A percentile compares a stretch with the other conserved stretches of the same genome.
phyloP scores from a whole-genome alignment of 75 land plant genomes.

The Ceratopteris richardii region DNA sequence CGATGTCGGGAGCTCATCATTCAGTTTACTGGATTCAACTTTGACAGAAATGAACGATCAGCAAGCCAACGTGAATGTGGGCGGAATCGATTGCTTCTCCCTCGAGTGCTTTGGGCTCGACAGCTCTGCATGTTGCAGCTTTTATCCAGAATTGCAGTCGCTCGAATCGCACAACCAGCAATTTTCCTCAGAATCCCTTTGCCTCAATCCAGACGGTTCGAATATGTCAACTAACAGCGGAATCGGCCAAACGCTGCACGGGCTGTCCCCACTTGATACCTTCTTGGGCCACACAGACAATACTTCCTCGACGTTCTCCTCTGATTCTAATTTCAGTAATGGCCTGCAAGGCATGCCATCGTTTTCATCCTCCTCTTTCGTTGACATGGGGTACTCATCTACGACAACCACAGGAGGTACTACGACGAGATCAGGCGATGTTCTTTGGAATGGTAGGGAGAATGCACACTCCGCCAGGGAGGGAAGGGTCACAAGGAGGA shows the following conservation, averaged over 20 bases:
- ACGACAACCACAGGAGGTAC: background rate
- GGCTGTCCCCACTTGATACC: slow-evolving; percentile 2
- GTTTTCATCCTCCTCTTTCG: background rate
- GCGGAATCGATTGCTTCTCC: background rate
- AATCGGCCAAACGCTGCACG: slow-evolving; percentile 3
- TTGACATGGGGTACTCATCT: background rate
- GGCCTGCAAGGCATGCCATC: slow-evolving; percentile 1
- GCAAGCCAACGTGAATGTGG: background rate
- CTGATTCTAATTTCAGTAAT: background rate
- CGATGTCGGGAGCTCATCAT: background rate
- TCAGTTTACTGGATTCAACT: background rate
- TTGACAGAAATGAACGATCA: background rate
- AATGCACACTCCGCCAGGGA: background rate
- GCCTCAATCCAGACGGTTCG: background rate
- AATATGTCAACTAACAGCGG: background rate
- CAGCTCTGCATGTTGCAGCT: slow-evolving; percentile 1
- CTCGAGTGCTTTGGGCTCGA: slow-evolving; percentile 5
- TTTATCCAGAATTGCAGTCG: slow-evolving; percentile 2
- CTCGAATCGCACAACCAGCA: background rate
- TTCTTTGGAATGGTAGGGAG: background rate
- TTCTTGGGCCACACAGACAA: slow-evolving; percentile 4
- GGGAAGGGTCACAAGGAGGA: background rate
- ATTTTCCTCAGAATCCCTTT: slow-evolving; percentile 13
- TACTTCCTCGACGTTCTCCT: background rate
- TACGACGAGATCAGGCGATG: background rate